A percentile compares a stretch with the other conserved stretches of the same genome.
Conservation (phyloP, 208 protist species). For the Blastocrithidia nonstop region DNA sequence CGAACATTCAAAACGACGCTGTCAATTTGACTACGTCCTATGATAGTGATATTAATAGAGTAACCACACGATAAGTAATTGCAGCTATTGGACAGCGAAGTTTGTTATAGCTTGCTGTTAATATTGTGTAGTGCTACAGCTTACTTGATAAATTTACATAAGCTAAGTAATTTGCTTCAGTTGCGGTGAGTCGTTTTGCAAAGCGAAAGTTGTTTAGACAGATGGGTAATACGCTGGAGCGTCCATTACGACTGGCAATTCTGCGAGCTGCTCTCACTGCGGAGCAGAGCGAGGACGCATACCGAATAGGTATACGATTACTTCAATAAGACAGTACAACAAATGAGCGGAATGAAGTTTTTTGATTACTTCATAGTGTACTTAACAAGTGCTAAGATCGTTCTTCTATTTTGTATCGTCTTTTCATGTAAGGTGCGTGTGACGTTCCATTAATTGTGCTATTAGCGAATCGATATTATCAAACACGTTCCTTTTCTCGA, state of each 20-base stretch:
- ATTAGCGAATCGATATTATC: slow-evolving; percentile 64
- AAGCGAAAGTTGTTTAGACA: slow-evolving; percentile 25
- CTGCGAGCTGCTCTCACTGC: slow-evolving; percentile 59
- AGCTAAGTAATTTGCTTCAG: slow-evolving; percentile 77
- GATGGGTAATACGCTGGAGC: slow-evolving; percentile 28
- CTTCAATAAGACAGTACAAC: slow-evolving; percentile 49
- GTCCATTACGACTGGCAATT: slow-evolving; percentile 58
- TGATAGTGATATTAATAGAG: slow-evolving; percentile 14
- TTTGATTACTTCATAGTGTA: slow-evolving; percentile 69
- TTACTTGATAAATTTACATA: slow-evolving; percentile 69
- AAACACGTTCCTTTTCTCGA: slow-evolving; percentile 46
- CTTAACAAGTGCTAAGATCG: slow-evolving; percentile 40
- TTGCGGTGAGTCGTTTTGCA: slow-evolving; percentile 40
- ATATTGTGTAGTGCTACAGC: slow-evolving; percentile 71
- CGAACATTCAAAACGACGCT: no score
- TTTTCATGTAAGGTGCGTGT: slow-evolving; percentile 21
- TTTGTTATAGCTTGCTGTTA: slow-evolving; percentile 54
- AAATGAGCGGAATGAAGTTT: slow-evolving; percentile 34
- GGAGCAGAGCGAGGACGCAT: slow-evolving; percentile 65
- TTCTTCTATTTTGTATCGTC: slow-evolving; percentile 28
- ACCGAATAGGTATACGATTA: slow-evolving; percentile 58
- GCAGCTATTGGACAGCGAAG: slow-evolving; percentile 31
- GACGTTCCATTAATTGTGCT: slow-evolving; percentile 45
- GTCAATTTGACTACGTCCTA: no score
- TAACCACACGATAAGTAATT: slow-evolving; percentile 54